These are phyloP conservation scores for Trichoderma parareesei DNA, from an alignment of 495 filamentous ascomycete genomes.

Conservation along the genomic window DNA sequence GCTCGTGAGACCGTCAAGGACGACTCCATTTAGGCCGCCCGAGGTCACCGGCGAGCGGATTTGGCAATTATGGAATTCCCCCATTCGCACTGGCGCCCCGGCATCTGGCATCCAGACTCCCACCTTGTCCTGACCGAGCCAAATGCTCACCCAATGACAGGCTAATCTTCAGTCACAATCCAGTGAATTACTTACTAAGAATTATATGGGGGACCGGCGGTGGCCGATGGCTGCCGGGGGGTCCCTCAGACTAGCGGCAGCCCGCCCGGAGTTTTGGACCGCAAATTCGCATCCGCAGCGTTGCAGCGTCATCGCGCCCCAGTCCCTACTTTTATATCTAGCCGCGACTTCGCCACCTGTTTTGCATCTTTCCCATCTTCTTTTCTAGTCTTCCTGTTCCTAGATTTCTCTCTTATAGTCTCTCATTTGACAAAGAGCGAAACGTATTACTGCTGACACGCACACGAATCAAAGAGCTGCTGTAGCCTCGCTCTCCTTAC, in stretches of 20 bases:
- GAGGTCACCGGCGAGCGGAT: background rate
- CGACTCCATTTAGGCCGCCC: too few species aligned
- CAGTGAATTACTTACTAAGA: too few species aligned
- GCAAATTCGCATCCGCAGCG: background rate
- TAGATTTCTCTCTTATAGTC: background rate
- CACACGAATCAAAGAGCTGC: background rate
- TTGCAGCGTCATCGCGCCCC: too few species aligned
- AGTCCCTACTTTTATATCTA: background rate
- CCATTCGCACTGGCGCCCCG: background rate
- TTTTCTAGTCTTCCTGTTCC: background rate
- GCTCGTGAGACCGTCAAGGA: too few species aligned
- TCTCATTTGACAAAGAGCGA: background rate
- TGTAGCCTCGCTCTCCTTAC: background rate
- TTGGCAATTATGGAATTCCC: background rate
- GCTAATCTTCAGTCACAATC: background rate
- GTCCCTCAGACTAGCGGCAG: background rate
- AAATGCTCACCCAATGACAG: too few species aligned
- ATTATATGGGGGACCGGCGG: background rate
- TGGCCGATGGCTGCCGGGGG: conserved; percentile 8
- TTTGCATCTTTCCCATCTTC: background rate
- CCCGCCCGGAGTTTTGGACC: background rate
- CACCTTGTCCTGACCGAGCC: background rate
- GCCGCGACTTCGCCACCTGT: background rate
- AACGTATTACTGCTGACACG: background rate
- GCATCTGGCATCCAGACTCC: background rate